These are phyloP conservation scores for Hanseniaspora gamundiae DNA, from an alignment of 1,139 yeast genomes.

Conservation along the genomic window DNA sequence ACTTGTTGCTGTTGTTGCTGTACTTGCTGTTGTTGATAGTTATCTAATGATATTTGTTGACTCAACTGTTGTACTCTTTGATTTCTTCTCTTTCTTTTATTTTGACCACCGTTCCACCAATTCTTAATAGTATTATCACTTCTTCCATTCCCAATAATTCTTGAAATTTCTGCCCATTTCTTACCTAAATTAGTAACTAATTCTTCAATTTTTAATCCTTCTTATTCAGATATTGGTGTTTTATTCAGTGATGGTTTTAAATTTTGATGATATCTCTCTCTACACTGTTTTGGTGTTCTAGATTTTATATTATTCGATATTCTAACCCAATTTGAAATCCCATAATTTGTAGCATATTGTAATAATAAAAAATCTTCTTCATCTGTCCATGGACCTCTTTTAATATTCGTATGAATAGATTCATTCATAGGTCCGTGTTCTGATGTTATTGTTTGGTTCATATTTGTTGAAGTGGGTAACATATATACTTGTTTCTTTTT, in stretches of 20 bases:
- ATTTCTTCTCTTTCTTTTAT: conserved; percentile 35
- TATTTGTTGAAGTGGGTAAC: too few relatives aligned
- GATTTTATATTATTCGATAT: conserved; percentile 57
- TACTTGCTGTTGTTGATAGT: neutral
- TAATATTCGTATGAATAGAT: conserved; percentile 2
- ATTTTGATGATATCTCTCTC: conserved; percentile 88
- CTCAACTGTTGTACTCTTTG: neutral
- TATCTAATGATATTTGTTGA: neutral
- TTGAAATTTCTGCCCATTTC: conserved; percentile 89
- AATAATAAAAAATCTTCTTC: conserved; percentile 67
- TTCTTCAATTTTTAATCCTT: conserved; percentile 69
- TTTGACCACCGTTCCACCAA: conserved; percentile 96
- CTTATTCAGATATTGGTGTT: conserved; percentile 74
- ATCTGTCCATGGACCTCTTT: conserved; percentile 85
- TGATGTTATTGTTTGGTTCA: neutral
- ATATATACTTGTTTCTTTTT: too few relatives aligned
- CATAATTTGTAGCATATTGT: conserved; percentile 57
- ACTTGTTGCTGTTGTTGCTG: too few relatives aligned
- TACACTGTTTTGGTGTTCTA: conserved; percentile 83
- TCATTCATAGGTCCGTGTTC: neutral
- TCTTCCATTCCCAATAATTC: conserved; percentile 67
- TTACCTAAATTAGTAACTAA: conserved; percentile 73
- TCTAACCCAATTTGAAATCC: conserved; percentile 88
- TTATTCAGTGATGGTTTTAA: conserved; percentile 75
- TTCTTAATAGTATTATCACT: conserved; percentile 86